Base-by-base conservation (phyloP, 1,284 basidiomycete genomes). In the Leccinum subrobustum region DNA sequence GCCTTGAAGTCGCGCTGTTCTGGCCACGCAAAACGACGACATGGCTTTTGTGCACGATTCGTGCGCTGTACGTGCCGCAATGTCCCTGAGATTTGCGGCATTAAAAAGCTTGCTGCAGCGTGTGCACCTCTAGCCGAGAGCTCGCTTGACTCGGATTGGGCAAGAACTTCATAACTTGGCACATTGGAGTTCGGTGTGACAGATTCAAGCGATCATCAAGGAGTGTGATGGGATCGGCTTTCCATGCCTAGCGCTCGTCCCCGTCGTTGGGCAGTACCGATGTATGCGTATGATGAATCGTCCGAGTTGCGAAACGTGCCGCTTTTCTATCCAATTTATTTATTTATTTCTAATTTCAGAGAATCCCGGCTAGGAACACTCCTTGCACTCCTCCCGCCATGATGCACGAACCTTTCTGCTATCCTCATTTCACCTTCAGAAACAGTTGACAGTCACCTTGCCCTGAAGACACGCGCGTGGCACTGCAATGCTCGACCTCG, bases 341-440 rank as follows among this genome's bases (percentile, higher is more conserved):
- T 71, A 73, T 62, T 73, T 70, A 63, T 65, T 61, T 62, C 56
- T 60, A 70, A 72, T 74, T 73, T 68, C 64, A 69, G 62, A 63
- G 62, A 72, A 73, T n/a, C 62, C 70, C 66, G 68, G 70, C 67
- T 73, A 68, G 54, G 52, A 68, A 72, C 57, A 63, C 67, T 71
- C 65, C 69, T 74, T 72, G 57, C 56, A 64, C 63, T 70, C 70
- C 52, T 68, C 63, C 73, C 61, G 58, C 54, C 70, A 74, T 68
- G 71, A 62, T 51, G 23, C 23, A 50, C n/a, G 14, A 14, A 64
- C 62, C 29, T 58, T 50, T 29, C 50, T 27, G 50, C 57, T 63
- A 52, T 39, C 54, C 39, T 12, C 62, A 61, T 64, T 57, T 44
- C 57, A 59, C 58, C 54, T n/a, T 51, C 42, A 23, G 56, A 53